Conservation (phyloP, 208 protist species). For the Acanthamoeba castellanii region DNA sequence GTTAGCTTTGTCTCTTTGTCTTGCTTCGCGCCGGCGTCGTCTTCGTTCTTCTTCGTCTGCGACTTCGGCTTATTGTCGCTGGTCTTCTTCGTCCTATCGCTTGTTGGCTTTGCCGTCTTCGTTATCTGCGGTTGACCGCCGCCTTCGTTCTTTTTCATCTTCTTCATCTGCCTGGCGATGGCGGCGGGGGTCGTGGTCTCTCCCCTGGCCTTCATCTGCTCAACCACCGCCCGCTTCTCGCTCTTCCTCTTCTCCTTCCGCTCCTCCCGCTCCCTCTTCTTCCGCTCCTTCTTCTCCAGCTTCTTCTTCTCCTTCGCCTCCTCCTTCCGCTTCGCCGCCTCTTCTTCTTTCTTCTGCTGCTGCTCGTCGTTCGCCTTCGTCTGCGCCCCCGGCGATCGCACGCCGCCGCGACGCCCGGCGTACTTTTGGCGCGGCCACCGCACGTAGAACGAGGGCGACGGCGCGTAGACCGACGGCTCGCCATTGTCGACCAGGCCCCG, state of each 20-base stretch:
- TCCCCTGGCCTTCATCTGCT: neutral
- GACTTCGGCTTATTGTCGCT: neutral
- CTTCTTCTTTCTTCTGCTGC: neutral
- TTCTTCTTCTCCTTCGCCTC: neutral
- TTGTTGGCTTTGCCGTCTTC: neutral
- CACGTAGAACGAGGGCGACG: neutral
- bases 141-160: too few relatives aligned
- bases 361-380: neutral
- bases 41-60: neutral
- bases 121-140: too few relatives aligned
- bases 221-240: neutral
- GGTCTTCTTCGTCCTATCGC: neutral
- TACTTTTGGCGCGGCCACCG: conserved; percentile 20
- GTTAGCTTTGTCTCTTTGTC: neutral
- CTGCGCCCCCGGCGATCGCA: neutral
- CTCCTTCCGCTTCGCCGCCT: neutral
- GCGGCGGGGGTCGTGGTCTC: neutral
- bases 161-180: neutral
- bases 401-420: neutral
- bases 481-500: neutral
- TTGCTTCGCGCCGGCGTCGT: neutral
- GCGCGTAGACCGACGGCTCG: neutral
- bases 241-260: neutral
- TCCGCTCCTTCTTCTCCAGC: neutral
- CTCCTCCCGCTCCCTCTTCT: neutral